phyloP scores from a whole-genome alignment of 2,329 filamentous ascomycete species.

The Chaetoscypha palmicola region DNA sequence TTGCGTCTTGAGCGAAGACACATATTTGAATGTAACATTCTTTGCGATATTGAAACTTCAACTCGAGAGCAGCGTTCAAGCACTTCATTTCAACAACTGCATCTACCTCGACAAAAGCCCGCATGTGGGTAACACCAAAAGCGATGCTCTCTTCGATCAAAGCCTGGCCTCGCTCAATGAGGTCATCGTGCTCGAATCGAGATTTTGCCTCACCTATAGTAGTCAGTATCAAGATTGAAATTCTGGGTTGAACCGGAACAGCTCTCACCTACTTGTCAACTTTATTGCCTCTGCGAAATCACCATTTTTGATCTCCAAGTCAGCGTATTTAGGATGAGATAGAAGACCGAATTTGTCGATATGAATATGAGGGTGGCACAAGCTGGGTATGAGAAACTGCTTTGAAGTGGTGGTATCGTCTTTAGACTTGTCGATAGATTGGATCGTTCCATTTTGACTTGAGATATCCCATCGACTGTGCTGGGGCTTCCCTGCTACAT shows the following conservation, averaged over 20 bases:
- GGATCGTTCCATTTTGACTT: conserved; percentile 25
- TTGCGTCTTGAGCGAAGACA: conserved; percentile 62
- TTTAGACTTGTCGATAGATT: conserved; percentile 23
- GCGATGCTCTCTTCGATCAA: conserved; percentile 57
- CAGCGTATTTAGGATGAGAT: conserved; percentile 49
- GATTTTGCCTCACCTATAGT: conserved; percentile 46
- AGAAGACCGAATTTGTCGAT: conserved; percentile 61
- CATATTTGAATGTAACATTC: conserved; percentile 58
- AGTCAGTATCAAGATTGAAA: no score
- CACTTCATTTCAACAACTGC: conserved; percentile 51
- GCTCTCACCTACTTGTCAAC: conserved; percentile 39
- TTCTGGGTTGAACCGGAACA: no score
- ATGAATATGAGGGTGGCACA: conserved; percentile 69
- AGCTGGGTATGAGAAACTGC: conserved; percentile 42
- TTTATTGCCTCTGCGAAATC: conserved; percentile 59
- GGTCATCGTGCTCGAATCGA: conserved; percentile 53
- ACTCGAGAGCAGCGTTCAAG: conserved; percentile 46
- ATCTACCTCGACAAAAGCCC: conserved; percentile 67
- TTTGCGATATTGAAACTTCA: conserved; percentile 48
- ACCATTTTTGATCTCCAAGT: conserved; percentile 53
- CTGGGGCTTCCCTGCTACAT: conserved; percentile 26
- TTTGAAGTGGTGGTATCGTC: conserved; percentile 1
- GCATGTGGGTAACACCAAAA: conserved; percentile 60
- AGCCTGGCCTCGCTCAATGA: conserved; percentile 57
- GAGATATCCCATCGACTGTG: conserved; percentile 31